Evolutionary conservation across 805 yeast genomes (phyloP).

Genomic region (Groenewaldozyma salmanticensis): DNA sequence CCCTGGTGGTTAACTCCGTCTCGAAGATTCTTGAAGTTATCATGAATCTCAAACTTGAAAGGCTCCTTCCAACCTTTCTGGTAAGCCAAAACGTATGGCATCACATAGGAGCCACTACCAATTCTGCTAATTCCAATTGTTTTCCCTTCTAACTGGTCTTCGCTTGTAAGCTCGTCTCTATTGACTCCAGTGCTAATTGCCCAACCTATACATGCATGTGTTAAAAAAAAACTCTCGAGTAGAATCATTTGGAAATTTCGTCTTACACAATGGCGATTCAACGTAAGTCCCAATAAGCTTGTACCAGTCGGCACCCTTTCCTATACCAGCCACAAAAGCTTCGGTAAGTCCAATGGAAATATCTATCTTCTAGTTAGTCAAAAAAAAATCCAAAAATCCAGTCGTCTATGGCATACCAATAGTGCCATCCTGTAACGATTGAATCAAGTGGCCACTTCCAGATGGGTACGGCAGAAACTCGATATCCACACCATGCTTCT

Average conservation of each 20-base stretch:
- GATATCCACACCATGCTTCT: conserved; percentile 40
- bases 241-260: too few species aligned
- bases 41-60: conserved; percentile 44
- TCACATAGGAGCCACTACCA: conserved; percentile 80
- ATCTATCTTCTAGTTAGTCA: conserved; percentile 23
- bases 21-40: conserved; percentile 66
- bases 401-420: conserved; percentile 32
- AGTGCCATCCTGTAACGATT: conserved; percentile 50
- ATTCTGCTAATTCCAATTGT: conserved; percentile 74
- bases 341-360: conserved; percentile 86
- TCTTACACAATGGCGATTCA: conserved; percentile 59
- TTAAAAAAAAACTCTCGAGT: too few species aligned
- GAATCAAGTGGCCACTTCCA: conserved; percentile 83
- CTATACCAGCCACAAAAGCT: conserved; percentile 77
- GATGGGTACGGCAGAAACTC: conserved; percentile 63
- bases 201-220: conserved; percentile 55
- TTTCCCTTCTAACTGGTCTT: conserved; percentile 47
- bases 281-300: conserved; percentile 76
- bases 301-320: conserved; percentile 57
- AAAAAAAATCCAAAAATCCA: neutral
- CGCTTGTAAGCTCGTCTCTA: conserved; percentile 44
- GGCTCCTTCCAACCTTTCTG: conserved; percentile 39
- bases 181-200: conserved; percentile 69
- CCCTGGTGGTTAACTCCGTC: conserved; percentile 60
- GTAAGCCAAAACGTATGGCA: conserved; percentile 76